phyloP scores from a whole-genome alignment of 805 yeast genomes.

The Ogataea nitratoaversa region DNA sequence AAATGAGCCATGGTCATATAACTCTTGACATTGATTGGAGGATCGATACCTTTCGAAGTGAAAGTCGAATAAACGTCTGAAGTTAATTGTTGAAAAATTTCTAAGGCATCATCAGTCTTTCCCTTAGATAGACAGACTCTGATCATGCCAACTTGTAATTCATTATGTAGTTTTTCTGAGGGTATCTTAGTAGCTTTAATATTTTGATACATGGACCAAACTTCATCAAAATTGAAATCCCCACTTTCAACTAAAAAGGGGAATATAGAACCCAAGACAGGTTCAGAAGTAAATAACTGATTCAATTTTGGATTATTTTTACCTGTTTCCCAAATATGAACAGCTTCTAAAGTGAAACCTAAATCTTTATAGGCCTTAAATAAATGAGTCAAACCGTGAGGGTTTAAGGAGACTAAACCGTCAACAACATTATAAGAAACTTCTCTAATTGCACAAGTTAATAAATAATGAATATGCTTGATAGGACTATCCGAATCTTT shows the following conservation, averaged over 20 bases:
- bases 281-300: conserved; percentile 51
- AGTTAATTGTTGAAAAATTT: conserved; percentile 57
- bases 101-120: conserved; percentile 62
- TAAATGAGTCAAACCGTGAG: conserved; percentile 54
- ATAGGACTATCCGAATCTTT: conserved; percentile 54
- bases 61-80: conserved; percentile 39
- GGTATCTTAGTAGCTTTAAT: conserved; percentile 31
- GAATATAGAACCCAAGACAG: conserved; percentile 63
- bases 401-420: conserved; percentile 39
- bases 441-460: conserved; percentile 47
- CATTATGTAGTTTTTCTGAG: conserved; percentile 33
- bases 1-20: conserved; percentile 71
- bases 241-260: conserved; percentile 63
- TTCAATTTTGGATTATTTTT: conserved; percentile 40
- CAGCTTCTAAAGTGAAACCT: conserved; percentile 57
- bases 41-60: conserved; percentile 27
- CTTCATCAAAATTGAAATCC: conserved; percentile 55
- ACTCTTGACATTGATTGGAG: conserved; percentile 39
- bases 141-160: conserved; percentile 67
- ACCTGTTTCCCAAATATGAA: conserved; percentile 66
- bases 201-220: conserved; percentile 49
- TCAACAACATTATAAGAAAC: conserved; percentile 48
- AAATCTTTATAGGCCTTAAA: conserved; percentile 59
- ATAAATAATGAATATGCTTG: conserved; percentile 47
- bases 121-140: conserved; percentile 65